Conservation (phyloP, 139 green algal species). For the Tetraselmis chui region DNA sequence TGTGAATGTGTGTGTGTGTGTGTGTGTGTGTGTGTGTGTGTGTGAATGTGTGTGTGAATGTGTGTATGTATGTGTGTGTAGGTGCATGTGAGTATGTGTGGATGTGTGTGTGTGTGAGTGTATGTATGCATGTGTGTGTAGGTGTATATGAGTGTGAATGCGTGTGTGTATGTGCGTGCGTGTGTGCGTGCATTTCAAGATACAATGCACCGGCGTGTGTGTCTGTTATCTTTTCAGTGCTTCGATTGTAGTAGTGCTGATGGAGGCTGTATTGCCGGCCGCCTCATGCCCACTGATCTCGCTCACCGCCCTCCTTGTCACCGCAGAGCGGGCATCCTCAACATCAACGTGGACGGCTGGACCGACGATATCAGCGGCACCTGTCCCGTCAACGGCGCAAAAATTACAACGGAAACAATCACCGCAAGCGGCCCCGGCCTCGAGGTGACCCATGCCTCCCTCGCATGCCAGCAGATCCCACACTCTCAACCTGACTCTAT, state of each 20-base stretch:
- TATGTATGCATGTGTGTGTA: neutral
- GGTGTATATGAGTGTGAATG: too few species aligned
- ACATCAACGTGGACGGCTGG: neutral
- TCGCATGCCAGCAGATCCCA: neutral
- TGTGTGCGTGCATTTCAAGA: too few species aligned
- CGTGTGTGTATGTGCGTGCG: too few species aligned
- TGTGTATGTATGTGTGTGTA: too few species aligned
- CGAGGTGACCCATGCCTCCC: neutral
- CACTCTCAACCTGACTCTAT: neutral
- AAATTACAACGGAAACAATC: neutral
- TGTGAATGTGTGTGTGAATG: too few species aligned
- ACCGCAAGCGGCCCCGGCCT: neutral
- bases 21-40: too few species aligned
- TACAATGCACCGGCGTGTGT: neutral
- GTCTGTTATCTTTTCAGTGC: too few species aligned
- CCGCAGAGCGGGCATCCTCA: neutral
- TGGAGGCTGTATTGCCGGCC: neutral
- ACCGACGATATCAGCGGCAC: neutral
- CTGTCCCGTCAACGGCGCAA: neutral
- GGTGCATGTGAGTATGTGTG: too few species aligned
- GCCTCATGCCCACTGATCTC: too few species aligned
- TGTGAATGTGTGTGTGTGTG: too few species aligned
- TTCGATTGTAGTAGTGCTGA: neutral
- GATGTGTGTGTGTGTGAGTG: too few species aligned
- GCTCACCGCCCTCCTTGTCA: too few species aligned